Evolutionary conservation across 139 green algal species (phyloP), one percentile per base, ranked within the genome.

Genomic region (Coelastrella sp.): DNA sequence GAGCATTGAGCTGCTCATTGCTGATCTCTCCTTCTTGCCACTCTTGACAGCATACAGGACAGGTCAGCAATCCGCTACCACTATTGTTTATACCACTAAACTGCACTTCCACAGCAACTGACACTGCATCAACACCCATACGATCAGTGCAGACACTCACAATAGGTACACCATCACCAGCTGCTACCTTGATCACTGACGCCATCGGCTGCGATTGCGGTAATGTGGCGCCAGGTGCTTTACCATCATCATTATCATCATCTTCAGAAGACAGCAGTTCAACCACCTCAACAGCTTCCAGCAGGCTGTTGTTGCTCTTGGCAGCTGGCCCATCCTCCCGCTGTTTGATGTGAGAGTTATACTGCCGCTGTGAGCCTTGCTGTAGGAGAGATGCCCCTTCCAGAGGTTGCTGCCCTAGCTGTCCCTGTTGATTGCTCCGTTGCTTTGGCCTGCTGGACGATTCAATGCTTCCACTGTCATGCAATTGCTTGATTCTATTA

Each of bases 181-280:
- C 38, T 76, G 37, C 68, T 53, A 38, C 68, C 41, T 15, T 15
- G 13, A n/a, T n/a, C n/a, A n/a, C n/a, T n/a, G n/a, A n/a, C n/a
- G n/a, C n/a, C n/a, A n/a, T n/a, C n/a, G n/a, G n/a, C n/a, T n/a
- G n/a, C n/a, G 35, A 57, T 9, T 57, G 45, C 15, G 67, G 4
- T 35, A 37, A 35, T 37, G 0, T 27, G 30, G 64, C 64, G 30
- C 34, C 64, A 48, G 32, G 11, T 23, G 34, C 66, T 30, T 8
- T 35, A 50, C 21, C 11, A 50, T 34, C 66, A 48, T 7, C 35
- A 8, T 62, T 41, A 0, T 62, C 69, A 32, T 79, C 72, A 43
- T 48, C 72, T 23, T 80, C 72, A 45, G 72, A 80, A 23, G 72
- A 66, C 72, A 66, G 15, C 45, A 80, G 72, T 30, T 80, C 72